phyloP scores from a whole-genome alignment of 2,329 filamentous ascomycete genomes.

The Aspergillus floridensis region DNA sequence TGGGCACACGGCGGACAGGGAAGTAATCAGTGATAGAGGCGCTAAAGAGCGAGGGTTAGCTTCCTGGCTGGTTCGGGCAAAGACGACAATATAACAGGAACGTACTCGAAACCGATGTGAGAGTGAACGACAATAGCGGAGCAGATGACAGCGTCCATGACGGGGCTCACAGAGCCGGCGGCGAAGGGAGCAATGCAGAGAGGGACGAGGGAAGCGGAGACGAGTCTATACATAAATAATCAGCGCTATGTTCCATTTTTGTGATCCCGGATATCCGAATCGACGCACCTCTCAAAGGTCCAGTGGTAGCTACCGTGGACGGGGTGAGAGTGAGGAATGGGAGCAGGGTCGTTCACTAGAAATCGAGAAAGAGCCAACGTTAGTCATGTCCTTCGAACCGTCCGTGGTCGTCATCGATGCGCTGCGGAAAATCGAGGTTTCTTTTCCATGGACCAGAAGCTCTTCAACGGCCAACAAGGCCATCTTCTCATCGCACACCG shows the following conservation, averaged over 20 bases:
- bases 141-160: conserved; percentile 81
- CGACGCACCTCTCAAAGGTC: conserved; percentile 75
- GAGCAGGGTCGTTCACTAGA: conserved; percentile 80
- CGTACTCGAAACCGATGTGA: conserved; percentile 87
- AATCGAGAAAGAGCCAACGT: conserved; percentile 14
- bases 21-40: conserved; percentile 88
- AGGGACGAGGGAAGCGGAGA: conserved; percentile 79
- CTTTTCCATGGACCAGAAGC: background rate
- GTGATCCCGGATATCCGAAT: background rate
- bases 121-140: conserved; percentile 83
- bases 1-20: conserved; percentile 67
- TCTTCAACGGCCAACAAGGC: background rate
- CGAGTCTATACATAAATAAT: conserved; percentile 51
- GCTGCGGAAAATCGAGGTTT: background rate
- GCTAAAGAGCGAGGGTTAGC: conserved; percentile 36
- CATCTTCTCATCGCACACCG: background rate
- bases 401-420: background rate
- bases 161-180: conserved; percentile 83
- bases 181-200: conserved; percentile 89
- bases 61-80: background rate
- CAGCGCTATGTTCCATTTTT: background rate
- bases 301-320: conserved; percentile 96
- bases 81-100: conserved; percentile 8
- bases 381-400: too few species aligned
- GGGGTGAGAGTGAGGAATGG: conserved; percentile 68